phyloP scores from a whole-genome alignment of 306 rosid species.

The Ziziphus jujuba region DNA sequence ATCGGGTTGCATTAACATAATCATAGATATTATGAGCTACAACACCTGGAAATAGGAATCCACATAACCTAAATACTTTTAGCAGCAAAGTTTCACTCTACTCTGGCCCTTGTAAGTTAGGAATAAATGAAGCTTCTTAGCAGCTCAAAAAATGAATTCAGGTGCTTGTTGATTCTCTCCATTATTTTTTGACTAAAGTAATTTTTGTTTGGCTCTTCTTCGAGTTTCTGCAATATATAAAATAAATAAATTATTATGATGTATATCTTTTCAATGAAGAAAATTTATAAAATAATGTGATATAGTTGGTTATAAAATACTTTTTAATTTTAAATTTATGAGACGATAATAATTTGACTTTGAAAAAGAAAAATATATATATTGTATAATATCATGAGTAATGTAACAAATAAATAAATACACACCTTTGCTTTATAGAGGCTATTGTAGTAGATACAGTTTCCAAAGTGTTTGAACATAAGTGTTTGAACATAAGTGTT shows the following conservation, averaged over 20 bases:
- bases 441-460: conserved; percentile 55
- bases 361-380: no score
- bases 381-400: no score
- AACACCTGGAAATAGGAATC: conserved; percentile 51
- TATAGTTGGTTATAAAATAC: no score
- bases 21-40: conserved; percentile 65
- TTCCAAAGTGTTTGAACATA: conserved; percentile 80
- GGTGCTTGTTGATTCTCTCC: conserved; percentile 44
- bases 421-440: conserved; percentile 49
- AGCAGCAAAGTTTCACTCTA: conserved; percentile 47
- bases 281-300: no score
- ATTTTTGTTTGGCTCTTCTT: conserved; percentile 66
- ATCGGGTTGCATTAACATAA: conserved; percentile 61
- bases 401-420: no score
- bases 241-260: neutral
- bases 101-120: conserved; percentile 33
- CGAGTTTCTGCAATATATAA: conserved; percentile 37
- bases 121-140: conserved; percentile 67
- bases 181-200: conserved; percentile 22
- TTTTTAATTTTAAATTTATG: no score
- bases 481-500: conserved; percentile 67
- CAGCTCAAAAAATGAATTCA: conserved; percentile 50
- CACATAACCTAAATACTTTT: conserved; percentile 46
- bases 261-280: no score
- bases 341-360: no score